phyloP scores from a whole-genome alignment of 208 protist species.

The Trypanosoma melophagium region DNA sequence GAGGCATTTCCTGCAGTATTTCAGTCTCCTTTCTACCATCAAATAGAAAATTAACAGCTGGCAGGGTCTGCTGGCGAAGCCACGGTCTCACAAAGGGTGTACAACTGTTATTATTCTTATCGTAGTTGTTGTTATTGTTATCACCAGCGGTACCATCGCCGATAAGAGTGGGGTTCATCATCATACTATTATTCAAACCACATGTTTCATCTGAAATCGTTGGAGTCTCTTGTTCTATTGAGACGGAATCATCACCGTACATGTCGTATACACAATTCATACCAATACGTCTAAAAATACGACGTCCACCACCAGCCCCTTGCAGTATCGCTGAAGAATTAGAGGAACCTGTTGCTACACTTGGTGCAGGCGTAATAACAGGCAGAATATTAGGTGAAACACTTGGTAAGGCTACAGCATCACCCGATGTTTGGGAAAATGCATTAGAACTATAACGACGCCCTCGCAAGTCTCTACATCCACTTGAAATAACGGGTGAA shows the following conservation, averaged over 20 bases:
- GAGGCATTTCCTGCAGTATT: background rate
- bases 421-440: background rate
- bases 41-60: background rate
- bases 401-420: background rate
- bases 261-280: constrained; percentile 14
- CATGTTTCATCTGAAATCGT: background rate
- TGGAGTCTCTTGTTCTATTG: background rate
- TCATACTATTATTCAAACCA: background rate
- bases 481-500: background rate
- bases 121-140: background rate
- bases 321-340: background rate
- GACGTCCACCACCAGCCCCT: constrained; percentile 14
- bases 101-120: background rate
- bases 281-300: constrained; percentile 22
- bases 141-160: background rate
- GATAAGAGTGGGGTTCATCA: too few species aligned
- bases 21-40: too few species aligned
- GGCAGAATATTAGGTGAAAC: background rate
- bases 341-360: background rate
- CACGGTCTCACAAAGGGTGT: background rate
- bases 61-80: background rate
- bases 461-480: background rate
- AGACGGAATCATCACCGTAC: background rate
- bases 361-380: constrained; percentile 1
- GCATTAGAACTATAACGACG: background rate